Evolutionary conservation across 768 basidiomycete species (phyloP), one percentile per base, ranked within the genome.

Genomic region (Gloeostereum incarnatum): DNA sequence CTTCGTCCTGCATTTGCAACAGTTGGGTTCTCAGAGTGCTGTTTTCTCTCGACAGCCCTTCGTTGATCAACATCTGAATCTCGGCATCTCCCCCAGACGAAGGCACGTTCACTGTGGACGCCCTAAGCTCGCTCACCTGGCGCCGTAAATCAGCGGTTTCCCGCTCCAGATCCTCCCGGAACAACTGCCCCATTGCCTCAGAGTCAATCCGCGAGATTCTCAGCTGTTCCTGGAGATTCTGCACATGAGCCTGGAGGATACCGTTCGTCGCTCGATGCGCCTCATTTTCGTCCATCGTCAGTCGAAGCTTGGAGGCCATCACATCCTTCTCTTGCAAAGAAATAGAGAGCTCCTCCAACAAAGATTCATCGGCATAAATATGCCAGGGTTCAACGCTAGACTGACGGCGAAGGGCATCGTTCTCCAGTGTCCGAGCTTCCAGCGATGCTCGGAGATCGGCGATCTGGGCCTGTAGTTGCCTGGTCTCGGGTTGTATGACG

Each of bases 61-160:
- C 42, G 24, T 46, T 46, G 16, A 46, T 46, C 14, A 43, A n/a
- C 21, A 35, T 43, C 41, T 46, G 45, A 2, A 46, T 19, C 19
- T 46, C 45, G 26, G 43, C 30, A 30, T 46, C 45, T 23, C 39
- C 42, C 3, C 29, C 30, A 5, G 36, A 24, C 2, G 38, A 40
- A 22, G 45, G 45, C n/a, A 46, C 38, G 14, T 36, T 17, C 6
- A 38, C 36, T 10, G 42, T 38, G 3, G 37, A 5, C n/a, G 40
- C 39, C 20, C 45, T 42, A 4, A 44, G 20, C 26, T 46, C 39
- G 18, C 37, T 27, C 10, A 46, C 37, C 26, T 46, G 45, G 6
- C 34, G 33, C 19, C 27, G 38, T 13, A 46, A 29, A 13, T 35
- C 33, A 9, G 40, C 39, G 5, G 36, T 43, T 37, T 46, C 45